Percentiles rank a stretch among this genome's conserved stretches.
These are phyloP conservation scores for Raffaelea deltoideospora DNA, from an alignment of 2,329 filamentous ascomycete genomes.

Conservation along the genomic window DNA sequence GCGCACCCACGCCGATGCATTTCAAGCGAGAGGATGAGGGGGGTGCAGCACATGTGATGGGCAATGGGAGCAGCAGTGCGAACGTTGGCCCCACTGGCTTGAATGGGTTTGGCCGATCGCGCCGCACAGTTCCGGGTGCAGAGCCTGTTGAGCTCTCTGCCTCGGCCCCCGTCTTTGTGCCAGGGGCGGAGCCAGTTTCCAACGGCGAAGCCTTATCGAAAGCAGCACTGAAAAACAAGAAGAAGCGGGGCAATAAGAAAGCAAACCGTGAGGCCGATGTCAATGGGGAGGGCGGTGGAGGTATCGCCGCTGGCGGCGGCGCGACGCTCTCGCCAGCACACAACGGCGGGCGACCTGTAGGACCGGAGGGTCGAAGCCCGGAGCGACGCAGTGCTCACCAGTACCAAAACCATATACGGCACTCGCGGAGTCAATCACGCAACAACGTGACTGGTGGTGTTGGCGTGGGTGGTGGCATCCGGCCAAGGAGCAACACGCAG, in stretches of 20 bases:
- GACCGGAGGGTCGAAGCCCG: conserved; percentile 45
- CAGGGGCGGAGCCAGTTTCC: conserved; percentile 39
- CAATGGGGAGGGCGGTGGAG: conserved; percentile 27
- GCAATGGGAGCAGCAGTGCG: conserved; percentile 50
- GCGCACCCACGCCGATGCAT: conserved; percentile 73
- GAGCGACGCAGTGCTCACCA: conserved; percentile 37
- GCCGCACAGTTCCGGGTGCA: conserved; percentile 75
- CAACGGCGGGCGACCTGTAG: conserved; percentile 24
- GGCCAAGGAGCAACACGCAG: conserved; percentile 35
- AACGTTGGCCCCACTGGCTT: conserved; percentile 44
- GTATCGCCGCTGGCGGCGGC: too few species aligned
- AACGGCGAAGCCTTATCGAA: conserved; percentile 68
- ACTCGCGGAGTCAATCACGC: conserved; percentile 36
- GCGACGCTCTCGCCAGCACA: conserved; percentile 32
- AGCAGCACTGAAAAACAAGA: conserved; percentile 89
- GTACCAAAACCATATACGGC: conserved; percentile 16
- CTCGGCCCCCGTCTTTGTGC: conserved; percentile 35
- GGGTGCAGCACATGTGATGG: conserved; percentile 64
- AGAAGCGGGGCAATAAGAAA: conserved; percentile 89
- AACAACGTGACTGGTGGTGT: too few species aligned
- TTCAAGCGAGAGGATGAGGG: conserved; percentile 98
- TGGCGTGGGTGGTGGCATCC: too few species aligned
- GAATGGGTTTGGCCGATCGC: conserved; percentile 66
- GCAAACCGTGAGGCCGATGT: conserved; percentile 66
- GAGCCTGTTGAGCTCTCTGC: conserved; percentile 55